Base-by-base conservation (phyloP, 306 rosid species). In the Senna tora region DNA sequence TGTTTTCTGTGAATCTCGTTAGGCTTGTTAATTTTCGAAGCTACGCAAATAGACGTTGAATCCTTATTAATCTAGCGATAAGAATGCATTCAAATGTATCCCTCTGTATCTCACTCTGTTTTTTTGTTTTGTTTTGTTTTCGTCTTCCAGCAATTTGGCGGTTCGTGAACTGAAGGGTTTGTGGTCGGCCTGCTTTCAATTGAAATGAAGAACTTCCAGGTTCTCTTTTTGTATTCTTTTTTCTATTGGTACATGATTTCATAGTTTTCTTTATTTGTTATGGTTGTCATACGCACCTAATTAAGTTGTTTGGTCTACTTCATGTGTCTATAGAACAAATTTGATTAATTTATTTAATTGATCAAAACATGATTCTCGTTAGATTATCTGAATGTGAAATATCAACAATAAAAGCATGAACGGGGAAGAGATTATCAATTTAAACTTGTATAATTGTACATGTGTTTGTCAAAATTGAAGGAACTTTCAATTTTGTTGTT, bases 151-250 rank as follows among this genome's bases (percentile, higher is more conserved):
- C n/a, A n/a, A n/a, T n/a, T n/a, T n/a, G n/a, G n/a, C n/a, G n/a
- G n/a, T n/a, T n/a, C n/a, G n/a, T n/a, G n/a, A n/a, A n/a, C 38
- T 33, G n/a, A 10, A 14, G 21, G 78, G 65, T 7, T 54, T 65
- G 77, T 7, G 67, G 59, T 22, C 74, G 45, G 54, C 68, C 14
- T 53, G 52, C 58, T 65, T 72, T 73, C 70, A 51, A 43, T 16
- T 65, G 63, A 47, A 58, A 79, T 79, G 82, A 66, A 58, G 51
- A 57, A 72, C 47, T 47, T 12, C 22, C 51, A 79, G 82, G 82
- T 78, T 57, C 65, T 51, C 58, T 47, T 30, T 2, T 53, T 46
- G n/a, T 42, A 13, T n/a, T 69, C 61, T 30, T 58, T 42, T 69
- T n/a, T n/a, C n/a, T n/a, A n/a, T n/a, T n/a, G n/a, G n/a, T n/a